Conservation (phyloP, 257 asterid species). For the Voacanga thouarsii region DNA sequence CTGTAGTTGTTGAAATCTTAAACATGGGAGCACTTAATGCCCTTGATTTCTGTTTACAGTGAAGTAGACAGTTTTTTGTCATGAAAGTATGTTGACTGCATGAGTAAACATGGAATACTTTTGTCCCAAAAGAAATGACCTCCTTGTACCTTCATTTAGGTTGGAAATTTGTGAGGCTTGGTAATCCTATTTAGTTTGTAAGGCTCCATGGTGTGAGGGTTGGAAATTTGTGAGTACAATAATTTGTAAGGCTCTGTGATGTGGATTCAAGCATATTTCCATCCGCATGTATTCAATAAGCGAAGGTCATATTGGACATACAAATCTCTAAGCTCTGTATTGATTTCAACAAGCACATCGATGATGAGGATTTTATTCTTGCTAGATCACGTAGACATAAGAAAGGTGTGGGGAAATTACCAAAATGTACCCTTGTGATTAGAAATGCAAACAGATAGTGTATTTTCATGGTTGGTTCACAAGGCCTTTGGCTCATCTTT, state of each 20-base stretch:
- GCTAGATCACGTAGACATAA: too few species aligned
- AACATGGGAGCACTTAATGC: not conserved
- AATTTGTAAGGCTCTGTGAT: not conserved
- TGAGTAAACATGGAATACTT: not conserved
- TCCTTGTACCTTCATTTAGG: not conserved
- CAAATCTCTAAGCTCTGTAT: too few species aligned
- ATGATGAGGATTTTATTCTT: too few species aligned
- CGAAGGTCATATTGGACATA: too few species aligned
- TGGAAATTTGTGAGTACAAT: not conserved
- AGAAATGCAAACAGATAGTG: too few species aligned
- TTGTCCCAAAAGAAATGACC: not conserved
- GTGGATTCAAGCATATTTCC: not conserved
- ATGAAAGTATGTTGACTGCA: not conserved
- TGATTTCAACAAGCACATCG: too few species aligned
- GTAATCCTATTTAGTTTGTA: not conserved
- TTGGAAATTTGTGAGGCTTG: not conserved
- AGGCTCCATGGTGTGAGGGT: not conserved
- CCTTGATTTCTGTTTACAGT: not conserved
- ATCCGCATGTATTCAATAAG: not conserved
- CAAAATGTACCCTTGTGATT: too few species aligned
- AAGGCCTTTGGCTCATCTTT: too few species aligned
- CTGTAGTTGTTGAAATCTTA: not conserved
- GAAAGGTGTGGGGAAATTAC: too few species aligned
- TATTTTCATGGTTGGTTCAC: too few species aligned
- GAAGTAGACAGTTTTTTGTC: not conserved